Evolutionary conservation across 306 rosid genomes (phyloP), one percentile per base, ranked within the genome.

Genomic region (Trifolium subterraneum): DNA sequence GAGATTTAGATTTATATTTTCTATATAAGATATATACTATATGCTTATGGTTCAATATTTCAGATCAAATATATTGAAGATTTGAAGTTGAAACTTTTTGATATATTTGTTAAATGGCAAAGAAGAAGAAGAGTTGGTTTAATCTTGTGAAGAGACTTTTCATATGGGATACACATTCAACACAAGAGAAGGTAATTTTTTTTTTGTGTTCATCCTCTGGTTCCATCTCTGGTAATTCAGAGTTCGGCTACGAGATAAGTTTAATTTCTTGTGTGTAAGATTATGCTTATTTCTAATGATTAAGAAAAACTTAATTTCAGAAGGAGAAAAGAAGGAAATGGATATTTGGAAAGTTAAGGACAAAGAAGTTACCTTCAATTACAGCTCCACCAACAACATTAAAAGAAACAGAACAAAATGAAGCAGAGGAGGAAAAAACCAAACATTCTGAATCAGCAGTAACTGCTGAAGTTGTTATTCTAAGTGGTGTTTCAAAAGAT

Each of bases 291-390:
- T 58, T 58, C 48, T 70, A 35, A 77, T 68, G 42, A 25, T 10
- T 68, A 16, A 4, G 59, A 3, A 31, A 54, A 50, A 8, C 11
- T 15, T 9, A 18, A 54, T 51, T 48, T 19, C 80, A 87, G 92
- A 87, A 87, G 83, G 96, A 88, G 72, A 91, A 87, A 87, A 93
- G 88, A 85, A 89, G 93, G 80, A 87, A 82, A 85, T 86, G 93
- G 97, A 50, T 84, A 58, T 88, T 83, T 75, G 97, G 96, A 70
- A 91, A 85, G 83, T 22, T 89, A 54, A 88, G 58, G 83, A 74
- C 54, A 52, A 86, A 91, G 77, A 85, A 89, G 68, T 36, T 84
- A 60, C 72, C 90, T 70, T 81, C 96, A 54, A 64, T 91, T 61
- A 64, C 87, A 23, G 93, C 81, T 29, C 86, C 93, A 59, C 60